Evolutionary conservation across 1,284 basidiomycete genomes (phyloP).

Genomic region (Microbotryomycetes sp.): DNA sequence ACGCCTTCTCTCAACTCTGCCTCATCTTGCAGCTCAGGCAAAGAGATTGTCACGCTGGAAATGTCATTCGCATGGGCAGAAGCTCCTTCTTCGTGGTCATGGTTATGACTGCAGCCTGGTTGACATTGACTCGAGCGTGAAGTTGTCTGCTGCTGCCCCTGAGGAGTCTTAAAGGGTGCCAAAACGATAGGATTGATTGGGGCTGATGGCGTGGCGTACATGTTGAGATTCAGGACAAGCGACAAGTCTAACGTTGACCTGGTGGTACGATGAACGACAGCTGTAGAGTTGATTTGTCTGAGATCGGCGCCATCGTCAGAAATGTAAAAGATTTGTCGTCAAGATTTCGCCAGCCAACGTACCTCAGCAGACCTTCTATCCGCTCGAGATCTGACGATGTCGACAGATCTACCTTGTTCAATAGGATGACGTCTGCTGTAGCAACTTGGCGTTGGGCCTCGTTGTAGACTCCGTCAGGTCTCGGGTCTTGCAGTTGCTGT

Average conservation of each 20-base stretch:
- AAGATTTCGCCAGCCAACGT: conserved; percentile 1
- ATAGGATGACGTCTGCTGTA: conserved; percentile 74
- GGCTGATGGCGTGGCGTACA: conserved; percentile 53
- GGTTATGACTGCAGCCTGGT: conserved; percentile 37
- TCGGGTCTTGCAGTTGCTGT: conserved; percentile 79
- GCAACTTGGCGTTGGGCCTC: conserved; percentile 68
- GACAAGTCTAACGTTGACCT: conserved; percentile 60
- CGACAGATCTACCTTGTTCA: conserved; percentile 81
- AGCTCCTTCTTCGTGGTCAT: conserved; percentile 42
- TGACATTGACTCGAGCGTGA: neutral
- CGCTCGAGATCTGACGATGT: conserved; percentile 41
- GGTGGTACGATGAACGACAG: conserved; percentile 63
- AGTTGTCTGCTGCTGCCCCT: too few relatives aligned
- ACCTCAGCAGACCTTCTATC: conserved; percentile 55
- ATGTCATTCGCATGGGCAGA: conserved; percentile 60
- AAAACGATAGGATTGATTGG: conserved; percentile 18
- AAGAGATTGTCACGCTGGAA: conserved; percentile 60
- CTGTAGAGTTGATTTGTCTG: conserved; percentile 66
- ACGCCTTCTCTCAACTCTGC: conserved; percentile 24
- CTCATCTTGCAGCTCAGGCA: conserved; percentile 52
- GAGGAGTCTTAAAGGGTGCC: conserved; percentile 7
- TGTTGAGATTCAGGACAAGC: conserved; percentile 68
- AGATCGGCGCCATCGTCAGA: neutral
- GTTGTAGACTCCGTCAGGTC: conserved; percentile 58
- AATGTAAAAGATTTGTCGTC: neutral